Percentiles rank a stretch among this genome's conserved stretches.
Evolutionary conservation across 805 yeast genomes (phyloP).

Genomic region (Yarrowia bubula): DNA sequence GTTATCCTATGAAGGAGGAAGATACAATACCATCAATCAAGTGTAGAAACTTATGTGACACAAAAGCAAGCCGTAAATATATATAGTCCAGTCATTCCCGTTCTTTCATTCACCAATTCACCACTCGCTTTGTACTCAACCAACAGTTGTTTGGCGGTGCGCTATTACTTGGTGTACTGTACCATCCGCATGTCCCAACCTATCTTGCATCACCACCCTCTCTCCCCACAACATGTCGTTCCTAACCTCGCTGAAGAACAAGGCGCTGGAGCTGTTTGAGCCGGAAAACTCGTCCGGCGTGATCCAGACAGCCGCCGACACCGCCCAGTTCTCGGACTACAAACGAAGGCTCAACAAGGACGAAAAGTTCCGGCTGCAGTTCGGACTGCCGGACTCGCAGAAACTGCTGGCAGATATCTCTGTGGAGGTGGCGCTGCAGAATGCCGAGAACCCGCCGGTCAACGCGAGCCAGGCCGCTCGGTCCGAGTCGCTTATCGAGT

Average conservation of each 20-base stretch:
- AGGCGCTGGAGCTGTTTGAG: slow-evolving; percentile 48
- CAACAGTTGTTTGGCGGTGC: background rate
- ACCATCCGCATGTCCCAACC: background rate
- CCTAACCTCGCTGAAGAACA: slow-evolving; percentile 46
- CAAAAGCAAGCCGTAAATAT: too few relatives aligned
- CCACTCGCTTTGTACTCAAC: too few relatives aligned
- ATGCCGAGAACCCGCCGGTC: slow-evolving; percentile 28
- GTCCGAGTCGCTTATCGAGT: slow-evolving; percentile 28
- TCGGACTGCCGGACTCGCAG: slow-evolving; percentile 71
- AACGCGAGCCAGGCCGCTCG: slow-evolving; percentile 30
- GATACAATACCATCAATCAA: too few relatives aligned
- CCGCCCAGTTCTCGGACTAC: slow-evolving; percentile 32
- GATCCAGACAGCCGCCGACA: slow-evolving; percentile 27
- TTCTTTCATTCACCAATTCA: background rate
- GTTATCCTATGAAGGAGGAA: too few relatives aligned
- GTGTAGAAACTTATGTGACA: too few relatives aligned
- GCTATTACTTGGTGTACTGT: slow-evolving; percentile 11
- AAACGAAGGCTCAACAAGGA: slow-evolving; percentile 55
- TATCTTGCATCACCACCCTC: background rate
- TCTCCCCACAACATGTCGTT: slow-evolving; percentile 44
- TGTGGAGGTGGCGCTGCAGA: slow-evolving; percentile 53
- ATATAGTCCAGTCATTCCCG: too few relatives aligned
- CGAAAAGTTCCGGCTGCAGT: slow-evolving; percentile 65
- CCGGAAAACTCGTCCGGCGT: slow-evolving; percentile 26
- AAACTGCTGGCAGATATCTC: slow-evolving; percentile 60